Evolutionary conservation across 345 rosid genomes (phyloP).

Genomic region (Murraya paniculata): DNA sequence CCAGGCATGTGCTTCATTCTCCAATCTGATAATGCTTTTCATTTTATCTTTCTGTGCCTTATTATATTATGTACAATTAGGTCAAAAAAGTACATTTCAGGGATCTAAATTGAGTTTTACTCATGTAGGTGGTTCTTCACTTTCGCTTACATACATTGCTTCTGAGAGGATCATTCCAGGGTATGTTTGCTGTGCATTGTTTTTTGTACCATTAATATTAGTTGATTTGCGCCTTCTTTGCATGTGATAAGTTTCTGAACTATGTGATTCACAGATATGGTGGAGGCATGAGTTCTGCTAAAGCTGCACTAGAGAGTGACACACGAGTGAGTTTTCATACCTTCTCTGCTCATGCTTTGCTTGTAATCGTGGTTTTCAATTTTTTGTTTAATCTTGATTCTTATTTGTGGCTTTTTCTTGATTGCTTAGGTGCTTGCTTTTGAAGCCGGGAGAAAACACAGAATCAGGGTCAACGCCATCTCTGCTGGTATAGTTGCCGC

Average conservation of each 20-base stretch:
- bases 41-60: neutral
- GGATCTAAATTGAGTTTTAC: constrained; percentile 23
- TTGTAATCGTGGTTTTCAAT: neutral
- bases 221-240: neutral
- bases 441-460: constrained; percentile 73
- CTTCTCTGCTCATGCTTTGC: neutral
- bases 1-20: constrained; percentile 51
- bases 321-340: constrained; percentile 50
- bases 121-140: constrained; percentile 83
- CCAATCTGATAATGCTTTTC: neutral
- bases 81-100: neutral
- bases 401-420: neutral
- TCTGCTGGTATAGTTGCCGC: constrained; percentile 50
- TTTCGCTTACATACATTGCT: constrained; percentile 94
- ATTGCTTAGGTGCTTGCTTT: constrained; percentile 63
- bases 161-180: constrained; percentile 95
- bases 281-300: constrained; percentile 99
- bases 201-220: neutral
- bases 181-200: constrained; percentile 28
- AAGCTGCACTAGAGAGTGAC: constrained; percentile 96
- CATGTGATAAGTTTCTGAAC: neutral
- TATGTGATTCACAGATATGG: constrained; percentile 59
- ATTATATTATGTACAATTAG: neutral
- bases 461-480: constrained; percentile 65
- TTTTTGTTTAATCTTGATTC: neutral